Percentiles rank a stretch among this genome's conserved stretches.
These are phyloP conservation scores for Chimonanthus salicifolius DNA, from an alignment of 164 flowering plant species.

Conservation along the genomic window DNA sequence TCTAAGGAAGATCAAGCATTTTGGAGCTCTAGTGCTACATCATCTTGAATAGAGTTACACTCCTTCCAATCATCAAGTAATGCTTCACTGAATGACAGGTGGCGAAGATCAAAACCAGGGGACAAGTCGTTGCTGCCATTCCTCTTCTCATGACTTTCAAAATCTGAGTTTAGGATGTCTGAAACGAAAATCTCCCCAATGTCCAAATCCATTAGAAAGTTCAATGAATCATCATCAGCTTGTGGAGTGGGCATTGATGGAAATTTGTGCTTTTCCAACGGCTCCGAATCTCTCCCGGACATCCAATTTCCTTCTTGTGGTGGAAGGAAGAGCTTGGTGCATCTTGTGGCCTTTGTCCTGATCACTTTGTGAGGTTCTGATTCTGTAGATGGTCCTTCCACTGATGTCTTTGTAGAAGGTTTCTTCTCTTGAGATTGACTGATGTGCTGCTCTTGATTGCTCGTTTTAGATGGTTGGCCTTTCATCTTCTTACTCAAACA, in stretches of 20 bases:
- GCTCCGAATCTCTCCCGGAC: background rate
- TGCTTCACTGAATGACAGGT: background rate
- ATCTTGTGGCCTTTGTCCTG: constrained; percentile 16
- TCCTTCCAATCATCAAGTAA: background rate
- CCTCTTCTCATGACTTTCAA: background rate
- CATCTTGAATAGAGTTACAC: background rate
- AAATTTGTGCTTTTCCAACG: background rate
- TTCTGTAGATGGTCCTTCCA: background rate
- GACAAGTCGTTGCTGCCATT: background rate
- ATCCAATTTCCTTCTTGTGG: background rate
- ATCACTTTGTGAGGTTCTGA: constrained; percentile 1
- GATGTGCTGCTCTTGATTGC: background rate
- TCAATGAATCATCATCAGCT: background rate
- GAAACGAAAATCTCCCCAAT: background rate
- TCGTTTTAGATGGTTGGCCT: background rate
- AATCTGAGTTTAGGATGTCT: background rate
- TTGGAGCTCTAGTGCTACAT: background rate
- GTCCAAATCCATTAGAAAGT: background rate
- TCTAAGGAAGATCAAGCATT: background rate
- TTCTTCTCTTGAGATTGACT: background rate
- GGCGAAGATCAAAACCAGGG: background rate
- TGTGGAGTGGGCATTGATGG: background rate
- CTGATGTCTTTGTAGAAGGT: background rate
- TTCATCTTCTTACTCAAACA: background rate
- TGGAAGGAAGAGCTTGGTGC: constrained; percentile 11